A percentile compares a stretch with the other conserved stretches of the same genome.
phyloP scores from a whole-genome alignment of 2,329 filamentous ascomycete species.

The Colletotrichum liaoningense region DNA sequence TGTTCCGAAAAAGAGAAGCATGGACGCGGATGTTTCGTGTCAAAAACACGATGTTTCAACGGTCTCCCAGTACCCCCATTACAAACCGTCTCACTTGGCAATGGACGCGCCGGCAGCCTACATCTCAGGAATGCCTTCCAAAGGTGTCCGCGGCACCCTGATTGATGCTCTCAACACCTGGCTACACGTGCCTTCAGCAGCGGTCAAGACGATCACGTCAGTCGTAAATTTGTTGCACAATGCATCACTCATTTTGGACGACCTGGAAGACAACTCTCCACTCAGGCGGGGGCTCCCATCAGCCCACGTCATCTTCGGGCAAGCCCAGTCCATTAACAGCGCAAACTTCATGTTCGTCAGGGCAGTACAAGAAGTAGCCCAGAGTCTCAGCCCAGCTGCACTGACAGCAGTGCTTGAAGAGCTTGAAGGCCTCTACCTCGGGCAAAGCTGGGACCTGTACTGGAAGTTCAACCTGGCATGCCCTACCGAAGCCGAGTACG shows the following conservation, averaged over 20 bases:
- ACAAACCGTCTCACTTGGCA: background rate
- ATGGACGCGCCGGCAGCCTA: background rate
- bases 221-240: slow-evolving; percentile 22
- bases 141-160: background rate
- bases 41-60: no score
- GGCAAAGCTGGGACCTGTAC: slow-evolving; percentile 44
- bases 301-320: slow-evolving; percentile 49
- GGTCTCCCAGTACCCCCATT: background rate
- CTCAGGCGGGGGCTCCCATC: slow-evolving; percentile 48
- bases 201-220: slow-evolving; percentile 3
- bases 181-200: background rate
- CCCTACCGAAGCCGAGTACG: slow-evolving; percentile 41
- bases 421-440: slow-evolving; percentile 38
- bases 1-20: no score
- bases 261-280: slow-evolving; percentile 50
- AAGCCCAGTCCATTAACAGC: slow-evolving; percentile 49
- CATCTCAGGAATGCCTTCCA: slow-evolving; percentile 25
- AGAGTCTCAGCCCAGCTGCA: slow-evolving; percentile 33
- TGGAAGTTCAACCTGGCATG: slow-evolving; percentile 39
- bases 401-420: slow-evolving; percentile 40
- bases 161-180: slow-evolving; percentile 10
- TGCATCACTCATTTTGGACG: slow-evolving; percentile 43
- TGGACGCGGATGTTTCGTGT: no score
- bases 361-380: slow-evolving; percentile 37
- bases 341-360: slow-evolving; percentile 44